phyloP scores from a whole-genome alignment of 306 rosid species.

The Pterocarpus macrocarpus region DNA sequence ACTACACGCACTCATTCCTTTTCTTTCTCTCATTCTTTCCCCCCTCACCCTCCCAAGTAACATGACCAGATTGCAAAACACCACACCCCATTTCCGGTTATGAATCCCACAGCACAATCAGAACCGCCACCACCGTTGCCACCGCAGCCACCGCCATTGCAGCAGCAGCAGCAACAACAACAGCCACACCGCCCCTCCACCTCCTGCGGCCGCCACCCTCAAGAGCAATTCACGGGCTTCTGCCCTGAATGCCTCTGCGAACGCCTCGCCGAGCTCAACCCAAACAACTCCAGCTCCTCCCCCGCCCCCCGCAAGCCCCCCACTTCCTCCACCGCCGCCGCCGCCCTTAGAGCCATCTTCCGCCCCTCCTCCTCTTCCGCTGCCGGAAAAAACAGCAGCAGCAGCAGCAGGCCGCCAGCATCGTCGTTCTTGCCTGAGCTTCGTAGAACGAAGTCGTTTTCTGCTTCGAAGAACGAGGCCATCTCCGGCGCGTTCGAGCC shows the following conservation, averaged over 20 bases:
- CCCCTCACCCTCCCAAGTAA: slow-evolving; percentile 41
- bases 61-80: slow-evolving; percentile 66
- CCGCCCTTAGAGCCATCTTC: slow-evolving; percentile 85
- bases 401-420: slow-evolving; percentile 44
- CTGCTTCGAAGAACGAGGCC: slow-evolving; percentile 88
- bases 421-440: slow-evolving; percentile 79
- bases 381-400: slow-evolving; percentile 11
- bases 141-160: slow-evolving; percentile 20
- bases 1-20: too few relatives aligned
- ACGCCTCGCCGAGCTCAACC: slow-evolving; percentile 81
- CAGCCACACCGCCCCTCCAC: slow-evolving; percentile 70
- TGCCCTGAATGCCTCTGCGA: slow-evolving; percentile 99
- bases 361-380: slow-evolving; percentile 48
- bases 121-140: slow-evolving; percentile 34
- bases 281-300: slow-evolving; percentile 53
- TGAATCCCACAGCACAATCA: slow-evolving; percentile 69
- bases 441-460: slow-evolving; percentile 87
- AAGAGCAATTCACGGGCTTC: slow-evolving; percentile 88
- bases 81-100: slow-evolving; percentile 55
- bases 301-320: slow-evolving; percentile 62
- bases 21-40: background rate
- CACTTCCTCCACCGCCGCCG: slow-evolving; percentile 77
- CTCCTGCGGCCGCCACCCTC: slow-evolving; percentile 85
- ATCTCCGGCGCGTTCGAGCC: slow-evolving; percentile 86
- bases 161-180: slow-evolving; percentile 41